phyloP scores from a whole-genome alignment of 1,284 basidiomycete species.

The Cryptococcus deneoformans region DNA sequence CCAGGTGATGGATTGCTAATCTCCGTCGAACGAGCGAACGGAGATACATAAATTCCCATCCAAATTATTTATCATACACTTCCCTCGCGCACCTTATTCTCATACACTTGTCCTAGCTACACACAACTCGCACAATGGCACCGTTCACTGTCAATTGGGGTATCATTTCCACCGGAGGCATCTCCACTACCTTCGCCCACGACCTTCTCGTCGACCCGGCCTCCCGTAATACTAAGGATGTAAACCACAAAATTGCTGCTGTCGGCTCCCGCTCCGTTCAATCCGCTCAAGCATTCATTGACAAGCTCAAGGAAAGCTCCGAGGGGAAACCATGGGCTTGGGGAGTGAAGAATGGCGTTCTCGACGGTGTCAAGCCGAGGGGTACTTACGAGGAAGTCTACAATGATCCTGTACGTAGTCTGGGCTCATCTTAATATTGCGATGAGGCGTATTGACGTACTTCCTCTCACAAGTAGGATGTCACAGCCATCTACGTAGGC shows the following conservation, averaged over 20 bases:
- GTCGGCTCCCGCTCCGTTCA: conserved; percentile 72
- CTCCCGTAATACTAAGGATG: conserved; percentile 64
- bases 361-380: conserved; percentile 58
- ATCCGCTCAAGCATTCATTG: conserved; percentile 70
- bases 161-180: conserved; percentile 49
- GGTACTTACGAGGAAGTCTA: conserved; percentile 76
- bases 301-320: conserved; percentile 37
- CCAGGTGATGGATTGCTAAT: too few relatives aligned
- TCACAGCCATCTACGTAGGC: conserved; percentile 60
- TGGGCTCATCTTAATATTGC: too few relatives aligned
- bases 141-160: conserved; percentile 40
- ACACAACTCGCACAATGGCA: background rate
- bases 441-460: too few relatives aligned
- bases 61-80: too few relatives aligned
- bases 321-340: conserved; percentile 13
- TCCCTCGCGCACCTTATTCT: too few relatives aligned
- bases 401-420: conserved; percentile 57
- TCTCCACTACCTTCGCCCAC: conserved; percentile 19
- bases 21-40: too few relatives aligned
- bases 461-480: too few relatives aligned
- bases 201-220: conserved; percentile 31
- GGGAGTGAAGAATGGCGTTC: conserved; percentile 25
- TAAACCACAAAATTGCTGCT: conserved; percentile 70
- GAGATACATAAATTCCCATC: too few relatives aligned
- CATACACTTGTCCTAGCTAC: too few relatives aligned